phyloP scores from a whole-genome alignment of 1,139 yeast species.

The Diutina scorzettiae region DNA sequence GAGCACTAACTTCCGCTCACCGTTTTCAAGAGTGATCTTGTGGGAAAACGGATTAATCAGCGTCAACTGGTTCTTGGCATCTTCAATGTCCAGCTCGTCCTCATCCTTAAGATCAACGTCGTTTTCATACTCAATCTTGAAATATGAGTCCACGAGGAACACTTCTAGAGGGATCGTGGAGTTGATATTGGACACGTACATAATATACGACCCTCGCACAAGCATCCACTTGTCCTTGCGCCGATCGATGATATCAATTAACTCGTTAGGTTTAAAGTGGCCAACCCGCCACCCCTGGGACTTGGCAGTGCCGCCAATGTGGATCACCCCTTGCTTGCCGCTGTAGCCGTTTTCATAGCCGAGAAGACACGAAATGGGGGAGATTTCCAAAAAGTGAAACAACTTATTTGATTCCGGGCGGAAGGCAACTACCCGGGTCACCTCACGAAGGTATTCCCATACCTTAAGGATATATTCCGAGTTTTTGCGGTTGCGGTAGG shows the following conservation, averaged over 20 bases:
- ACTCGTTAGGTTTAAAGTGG: conserved; percentile 69
- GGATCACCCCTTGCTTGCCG: conserved; percentile 83
- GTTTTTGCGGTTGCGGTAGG: conserved; percentile 13
- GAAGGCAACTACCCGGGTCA: conserved; percentile 49
- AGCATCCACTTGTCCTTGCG: conserved; percentile 90
- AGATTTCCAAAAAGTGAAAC: conserved; percentile 78
- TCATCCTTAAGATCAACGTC: conserved; percentile 17
- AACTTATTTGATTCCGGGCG: conserved; percentile 74
- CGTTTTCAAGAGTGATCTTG: conserved; percentile 60
- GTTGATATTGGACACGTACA: conserved; percentile 75
- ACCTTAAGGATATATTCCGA: conserved; percentile 31
- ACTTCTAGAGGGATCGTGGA: conserved; percentile 88
- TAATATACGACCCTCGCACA: conserved; percentile 71
- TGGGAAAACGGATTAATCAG: conserved; percentile 1
- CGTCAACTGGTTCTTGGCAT: conserved; percentile 13
- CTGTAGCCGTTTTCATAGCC: conserved; percentile 72
- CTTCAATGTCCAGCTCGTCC: conserved; percentile 37
- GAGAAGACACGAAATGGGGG: conserved; percentile 75
- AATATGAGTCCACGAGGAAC: conserved; percentile 65
- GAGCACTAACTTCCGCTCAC: conserved; percentile 66
- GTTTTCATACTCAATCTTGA: conserved; percentile 37
- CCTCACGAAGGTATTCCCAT: conserved; percentile 50
- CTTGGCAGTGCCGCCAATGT: conserved; percentile 70
- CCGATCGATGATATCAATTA: conserved; percentile 77
- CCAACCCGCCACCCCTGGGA: conserved; percentile 95